Evolutionary conservation across 495 filamentous ascomycete genomes (phyloP), one percentile per base, ranked within the genome.

Genomic region (Penicillium egyptiacum): DNA sequence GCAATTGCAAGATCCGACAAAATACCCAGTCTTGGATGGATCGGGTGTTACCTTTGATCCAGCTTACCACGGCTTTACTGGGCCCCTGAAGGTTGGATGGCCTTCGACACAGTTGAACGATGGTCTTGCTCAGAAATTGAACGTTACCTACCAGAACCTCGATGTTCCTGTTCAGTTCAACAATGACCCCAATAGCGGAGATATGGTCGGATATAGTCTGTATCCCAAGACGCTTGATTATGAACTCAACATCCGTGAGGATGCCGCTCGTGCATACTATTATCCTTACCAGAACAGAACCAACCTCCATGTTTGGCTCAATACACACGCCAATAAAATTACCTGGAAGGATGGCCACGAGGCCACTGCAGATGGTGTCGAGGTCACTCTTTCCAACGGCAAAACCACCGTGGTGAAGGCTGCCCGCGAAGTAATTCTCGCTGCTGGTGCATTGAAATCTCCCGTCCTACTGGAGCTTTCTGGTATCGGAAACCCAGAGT

Each of bases 81-180:
- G 66, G 9, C 63, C 66, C 7, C 25, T 69, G 52, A 69, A 69
- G 46, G 66, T 69, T 5, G 66, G 66, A 30, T 66, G 63, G 66
- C 51, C 58, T 30, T 41, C 48, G 8, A 40, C 50, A 1, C 62
- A 65, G 35, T 40, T 65, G 53, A 62, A 65, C 16, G 62, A 65
- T 39, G 62, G 62, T 2, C 56, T 62, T 26, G 62, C 62, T 1
- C 62, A 65, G 44, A 56, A 54, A 12, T 11, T 65, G 56, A 65
- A 65, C 55, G 40, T 49, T 3, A 65, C 65, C 1, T 67, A 56
- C 33, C 60, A 70, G 42, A 67, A 61, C 40, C 50, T 56, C 37
- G 40, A 28, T 16, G 54, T 55, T n/a, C 56, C 59, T 16, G 46
- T 65, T 46, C 60, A 56, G 0, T 68, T 61, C 48, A 68, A 68